phyloP scores from a whole-genome alignment of 257 asterid genomes.

The Solanum megistacrolobum region DNA sequence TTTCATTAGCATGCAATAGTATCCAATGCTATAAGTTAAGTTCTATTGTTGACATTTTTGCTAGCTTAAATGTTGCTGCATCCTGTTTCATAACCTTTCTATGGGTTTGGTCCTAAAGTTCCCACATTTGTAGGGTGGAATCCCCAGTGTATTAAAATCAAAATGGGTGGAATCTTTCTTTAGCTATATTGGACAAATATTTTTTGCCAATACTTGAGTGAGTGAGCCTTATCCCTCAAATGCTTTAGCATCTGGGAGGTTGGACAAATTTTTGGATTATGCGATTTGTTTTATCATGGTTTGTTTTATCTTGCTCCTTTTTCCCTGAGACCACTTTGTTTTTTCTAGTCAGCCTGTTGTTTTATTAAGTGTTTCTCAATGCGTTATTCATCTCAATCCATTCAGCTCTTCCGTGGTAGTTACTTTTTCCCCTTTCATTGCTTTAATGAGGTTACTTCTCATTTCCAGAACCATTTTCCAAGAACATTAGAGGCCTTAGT shows the following conservation, averaged over 20 bases:
- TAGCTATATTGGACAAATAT: not conserved
- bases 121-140: not conserved
- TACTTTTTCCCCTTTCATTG: constrained; percentile 2
- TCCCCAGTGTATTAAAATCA: not conserved
- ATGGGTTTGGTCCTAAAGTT: not conserved
- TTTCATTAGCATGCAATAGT: not conserved
- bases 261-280: constrained; percentile 24
- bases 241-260: constrained; percentile 34
- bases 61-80: not conserved
- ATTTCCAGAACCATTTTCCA: constrained; percentile 76
- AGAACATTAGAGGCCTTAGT: constrained; percentile 88
- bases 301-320: constrained; percentile 45
- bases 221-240: not conserved
- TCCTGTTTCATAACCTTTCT: not conserved
- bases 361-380: not conserved
- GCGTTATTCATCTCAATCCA: not conserved
- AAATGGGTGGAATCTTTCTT: not conserved
- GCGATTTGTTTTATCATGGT: constrained; percentile 48
- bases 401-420: not conserved
- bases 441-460: constrained; percentile 11
- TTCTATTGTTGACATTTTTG: not conserved
- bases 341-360: constrained; percentile 20
- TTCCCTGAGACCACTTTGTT: constrained; percentile 48
- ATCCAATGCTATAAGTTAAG: not conserved
- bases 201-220: not conserved